Percentiles rank a stretch among this genome's conserved stretches.
phyloP scores from a whole-genome alignment of 192 early-diverging fungal genomes.

The Linnemannia zychae region DNA sequence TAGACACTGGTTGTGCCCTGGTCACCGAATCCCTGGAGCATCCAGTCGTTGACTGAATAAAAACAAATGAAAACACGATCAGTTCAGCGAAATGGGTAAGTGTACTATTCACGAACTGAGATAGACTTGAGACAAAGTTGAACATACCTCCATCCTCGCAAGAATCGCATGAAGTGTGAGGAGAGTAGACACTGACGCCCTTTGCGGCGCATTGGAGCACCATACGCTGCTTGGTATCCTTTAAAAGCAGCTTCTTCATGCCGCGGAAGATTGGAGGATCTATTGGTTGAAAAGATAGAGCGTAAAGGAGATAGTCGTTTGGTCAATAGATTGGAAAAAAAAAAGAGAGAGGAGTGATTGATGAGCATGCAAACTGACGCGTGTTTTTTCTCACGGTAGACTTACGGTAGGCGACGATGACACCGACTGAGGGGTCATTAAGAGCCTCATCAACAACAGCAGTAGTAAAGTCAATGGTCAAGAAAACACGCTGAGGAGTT shows the following conservation, averaged over 20 bases:
- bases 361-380: neutral
- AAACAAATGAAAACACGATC: neutral
- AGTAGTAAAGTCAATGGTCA: constrained; percentile 94
- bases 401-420: constrained; percentile 89
- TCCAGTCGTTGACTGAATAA: constrained; percentile 89
- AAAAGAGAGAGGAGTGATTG: neutral
- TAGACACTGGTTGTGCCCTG: constrained; percentile 55
- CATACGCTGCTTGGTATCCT: constrained; percentile 85
- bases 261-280: constrained; percentile 91
- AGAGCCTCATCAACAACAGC: constrained; percentile 83
- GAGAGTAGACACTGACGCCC: constrained; percentile 90
- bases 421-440: constrained; percentile 79
- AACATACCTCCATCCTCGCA: constrained; percentile 75
- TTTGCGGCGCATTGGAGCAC: constrained; percentile 85
- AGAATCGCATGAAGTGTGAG: constrained; percentile 92
- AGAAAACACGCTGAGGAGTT: constrained; percentile 79
- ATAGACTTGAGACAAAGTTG: neutral
- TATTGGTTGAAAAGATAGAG: neutral
- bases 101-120: neutral
- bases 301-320: neutral
- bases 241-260: constrained; percentile 82
- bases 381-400: neutral
- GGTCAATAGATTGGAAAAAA: neutral
- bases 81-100: neutral
- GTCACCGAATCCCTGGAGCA: constrained; percentile 75